phyloP scores from a whole-genome alignment of 768 basidiomycete genomes.

The Suillus cothurnatus region DNA sequence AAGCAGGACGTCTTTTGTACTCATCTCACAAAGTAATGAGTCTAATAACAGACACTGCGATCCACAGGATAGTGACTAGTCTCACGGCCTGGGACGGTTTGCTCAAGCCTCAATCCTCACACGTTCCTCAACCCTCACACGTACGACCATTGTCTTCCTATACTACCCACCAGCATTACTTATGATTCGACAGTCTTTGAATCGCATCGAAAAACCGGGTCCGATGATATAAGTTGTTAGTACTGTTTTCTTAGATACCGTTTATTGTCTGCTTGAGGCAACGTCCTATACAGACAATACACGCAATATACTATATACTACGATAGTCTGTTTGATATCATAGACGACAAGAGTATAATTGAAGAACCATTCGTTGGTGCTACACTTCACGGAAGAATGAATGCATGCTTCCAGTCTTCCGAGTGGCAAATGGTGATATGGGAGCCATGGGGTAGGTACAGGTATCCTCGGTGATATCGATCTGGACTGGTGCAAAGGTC shows the following conservation, averaged over 20 bases:
- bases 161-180: no score
- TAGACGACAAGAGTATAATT: background rate
- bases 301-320: background rate
- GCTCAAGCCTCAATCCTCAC: no score
- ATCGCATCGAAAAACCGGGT: background rate
- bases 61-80: no score
- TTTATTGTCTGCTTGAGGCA: background rate
- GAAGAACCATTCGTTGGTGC: background rate
- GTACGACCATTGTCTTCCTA: no score
- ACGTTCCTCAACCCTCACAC: no score
- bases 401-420: background rate
- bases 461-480: background rate
- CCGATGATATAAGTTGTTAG: background rate
- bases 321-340: background rate
- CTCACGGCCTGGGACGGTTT: no score
- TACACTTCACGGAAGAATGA: background rate
- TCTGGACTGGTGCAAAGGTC: slow-evolving; percentile 9
- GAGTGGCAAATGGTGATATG: background rate
- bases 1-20: slow-evolving; percentile 53
- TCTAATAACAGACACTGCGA: background rate
- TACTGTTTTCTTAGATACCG: no score
- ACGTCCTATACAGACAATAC: background rate
- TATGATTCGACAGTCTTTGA: background rate
- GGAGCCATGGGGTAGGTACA: background rate
- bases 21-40: background rate